Percentiles rank a stretch among this genome's conserved stretches.
Evolutionary conservation across 1,284 basidiomycete species (phyloP).

Genomic region (Cryptococcus sp.): DNA sequence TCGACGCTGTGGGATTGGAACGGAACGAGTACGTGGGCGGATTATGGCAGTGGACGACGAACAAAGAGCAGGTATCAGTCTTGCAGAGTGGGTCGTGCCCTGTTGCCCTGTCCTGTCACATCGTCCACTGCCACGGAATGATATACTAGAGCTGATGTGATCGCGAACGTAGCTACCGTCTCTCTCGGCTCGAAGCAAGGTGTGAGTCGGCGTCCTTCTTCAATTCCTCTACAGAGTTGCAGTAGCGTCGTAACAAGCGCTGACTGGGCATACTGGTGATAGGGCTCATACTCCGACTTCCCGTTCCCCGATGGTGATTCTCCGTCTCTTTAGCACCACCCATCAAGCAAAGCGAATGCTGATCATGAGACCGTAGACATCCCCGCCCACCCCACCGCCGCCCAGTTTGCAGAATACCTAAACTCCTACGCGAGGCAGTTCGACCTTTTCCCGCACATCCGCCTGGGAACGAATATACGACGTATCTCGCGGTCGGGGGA

Average conservation of each 20-base stretch:
- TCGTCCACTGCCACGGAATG: background rate
- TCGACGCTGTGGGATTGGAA: slow-evolving; percentile 10
- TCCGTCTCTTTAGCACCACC: background rate
- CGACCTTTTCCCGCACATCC: slow-evolving; percentile 4
- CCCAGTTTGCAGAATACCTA: slow-evolving; percentile 10
- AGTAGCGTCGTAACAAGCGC: background rate
- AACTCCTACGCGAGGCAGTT: slow-evolving; percentile 13
- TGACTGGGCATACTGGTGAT: background rate
- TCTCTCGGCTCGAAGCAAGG: slow-evolving; percentile 13
- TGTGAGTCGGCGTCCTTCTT: slow-evolving; percentile 3
- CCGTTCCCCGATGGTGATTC: slow-evolving; percentile 13
- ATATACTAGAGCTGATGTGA: too few species aligned
- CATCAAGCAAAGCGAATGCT: background rate
- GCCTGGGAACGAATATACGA: background rate
- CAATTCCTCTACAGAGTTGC: background rate
- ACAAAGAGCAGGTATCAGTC: slow-evolving; percentile 10
- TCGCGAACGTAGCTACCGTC: slow-evolving; percentile 10
- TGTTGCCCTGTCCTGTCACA: background rate
- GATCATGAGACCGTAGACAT: background rate
- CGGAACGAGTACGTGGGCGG: slow-evolving; percentile 16
- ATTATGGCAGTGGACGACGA: slow-evolving; percentile 12
- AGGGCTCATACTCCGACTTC: slow-evolving; percentile 14
- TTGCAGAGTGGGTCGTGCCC: slow-evolving; percentile 15
- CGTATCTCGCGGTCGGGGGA: background rate
- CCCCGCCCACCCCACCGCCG: slow-evolving; percentile 9